A percentile compares a stretch with the other conserved stretches of the same genome.
Evolutionary conservation across 768 basidiomycete genomes (phyloP).

Genomic region (Rhodotorula toruloides): DNA sequence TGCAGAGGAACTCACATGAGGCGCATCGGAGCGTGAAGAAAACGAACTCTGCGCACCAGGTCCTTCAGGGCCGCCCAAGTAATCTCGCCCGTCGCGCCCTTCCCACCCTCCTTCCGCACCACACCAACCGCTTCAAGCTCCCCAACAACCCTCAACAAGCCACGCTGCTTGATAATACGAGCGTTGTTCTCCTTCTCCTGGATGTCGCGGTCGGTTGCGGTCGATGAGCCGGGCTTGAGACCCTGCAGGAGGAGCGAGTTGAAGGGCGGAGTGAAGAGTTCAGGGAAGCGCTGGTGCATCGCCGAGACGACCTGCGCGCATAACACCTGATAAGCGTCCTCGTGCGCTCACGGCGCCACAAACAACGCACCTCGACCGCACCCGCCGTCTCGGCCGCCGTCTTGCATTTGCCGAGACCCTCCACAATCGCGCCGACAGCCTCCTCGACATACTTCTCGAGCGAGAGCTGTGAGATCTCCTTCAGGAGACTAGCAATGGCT

Average conservation of each 20-base stretch:
- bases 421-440: constrained; percentile 75
- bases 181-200: constrained; percentile 85
- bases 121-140: constrained; percentile 85
- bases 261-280: constrained; percentile 68
- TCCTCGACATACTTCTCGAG: constrained; percentile 96
- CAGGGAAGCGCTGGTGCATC: constrained; percentile 79
- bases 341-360: not conserved
- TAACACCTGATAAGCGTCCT: not conserved
- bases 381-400: constrained; percentile 87
- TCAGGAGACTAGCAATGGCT: constrained; percentile 56
- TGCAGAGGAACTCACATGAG: not conserved
- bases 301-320: constrained; percentile 71
- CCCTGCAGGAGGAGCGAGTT: constrained; percentile 55
- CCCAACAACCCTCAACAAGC: constrained; percentile 75
- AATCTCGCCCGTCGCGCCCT: constrained; percentile 71
- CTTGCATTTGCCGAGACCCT: constrained; percentile 81
- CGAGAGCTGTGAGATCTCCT: constrained; percentile 82
- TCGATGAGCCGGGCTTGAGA: constrained; percentile 50
- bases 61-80: constrained; percentile 82
- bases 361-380: constrained; percentile 70
- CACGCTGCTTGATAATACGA: constrained; percentile 73
- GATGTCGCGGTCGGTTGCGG: constrained; percentile 58
- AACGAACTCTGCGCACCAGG: constrained; percentile 56
- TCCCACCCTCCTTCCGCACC: constrained; percentile 62
- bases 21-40: too few species aligned